These are phyloP conservation scores for Auriculariales sp. DNA, from an alignment of 768 basidiomycete genomes.

Conservation along the genomic window DNA sequence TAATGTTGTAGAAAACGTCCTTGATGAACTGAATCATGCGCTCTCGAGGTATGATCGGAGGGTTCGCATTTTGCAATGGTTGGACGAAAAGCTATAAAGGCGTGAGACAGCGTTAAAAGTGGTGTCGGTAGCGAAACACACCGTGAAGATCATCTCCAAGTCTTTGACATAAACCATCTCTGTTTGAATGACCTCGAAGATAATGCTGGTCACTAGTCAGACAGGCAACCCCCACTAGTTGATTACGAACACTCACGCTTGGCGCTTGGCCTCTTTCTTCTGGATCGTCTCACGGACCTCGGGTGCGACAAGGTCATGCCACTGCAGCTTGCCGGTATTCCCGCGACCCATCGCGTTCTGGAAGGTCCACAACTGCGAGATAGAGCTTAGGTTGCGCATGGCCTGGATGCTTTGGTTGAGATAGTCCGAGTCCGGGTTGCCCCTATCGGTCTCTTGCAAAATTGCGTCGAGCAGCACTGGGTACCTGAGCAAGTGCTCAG, in stretches of 20 bases:
- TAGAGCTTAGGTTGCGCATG: constrained; percentile 66
- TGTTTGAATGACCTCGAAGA: constrained; percentile 89
- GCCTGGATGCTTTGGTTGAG: constrained; percentile 71
- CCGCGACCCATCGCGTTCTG: constrained; percentile 81
- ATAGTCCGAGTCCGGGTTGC: constrained; percentile 73
- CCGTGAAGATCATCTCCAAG: constrained; percentile 70
- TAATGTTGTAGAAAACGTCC: constrained; percentile 83
- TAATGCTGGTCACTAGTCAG: constrained; percentile 36
- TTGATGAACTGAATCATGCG: constrained; percentile 61
- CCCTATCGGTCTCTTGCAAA: constrained; percentile 63
- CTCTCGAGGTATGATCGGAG: constrained; percentile 63
- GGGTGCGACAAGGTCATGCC: constrained; percentile 72
- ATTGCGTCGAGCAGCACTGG: constrained; percentile 78
- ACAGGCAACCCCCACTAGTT: background rate
- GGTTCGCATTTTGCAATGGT: constrained; percentile 55
- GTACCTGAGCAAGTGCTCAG: constrained; percentile 73
- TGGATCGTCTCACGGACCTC: constrained; percentile 46
- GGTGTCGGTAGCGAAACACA: constrained; percentile 19
- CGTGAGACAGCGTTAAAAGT: background rate
- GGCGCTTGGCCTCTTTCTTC: constrained; percentile 70
- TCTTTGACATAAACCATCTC: constrained; percentile 94
- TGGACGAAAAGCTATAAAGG: constrained; percentile 62
- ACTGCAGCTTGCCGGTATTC: constrained; percentile 67
- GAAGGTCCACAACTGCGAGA: constrained; percentile 78
- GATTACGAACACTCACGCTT: constrained; percentile 65